Evolutionary conservation across 495 filamentous ascomycete species (phyloP).

Genomic region (Daldinia childiae): DNA sequence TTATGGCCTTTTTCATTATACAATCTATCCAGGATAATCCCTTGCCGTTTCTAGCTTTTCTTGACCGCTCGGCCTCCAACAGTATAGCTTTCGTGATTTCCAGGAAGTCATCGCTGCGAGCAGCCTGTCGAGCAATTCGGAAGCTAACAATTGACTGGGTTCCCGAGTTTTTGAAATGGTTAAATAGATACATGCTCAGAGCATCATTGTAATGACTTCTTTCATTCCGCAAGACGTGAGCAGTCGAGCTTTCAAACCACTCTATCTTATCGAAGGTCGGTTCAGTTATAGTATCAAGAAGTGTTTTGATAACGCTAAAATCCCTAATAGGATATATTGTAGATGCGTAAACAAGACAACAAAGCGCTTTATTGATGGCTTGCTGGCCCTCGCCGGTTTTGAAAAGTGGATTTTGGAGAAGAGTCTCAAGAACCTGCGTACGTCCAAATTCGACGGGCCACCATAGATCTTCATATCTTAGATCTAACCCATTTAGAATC

Average conservation of each 20-base stretch:
- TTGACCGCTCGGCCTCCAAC: neutral
- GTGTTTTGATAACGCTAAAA: neutral
- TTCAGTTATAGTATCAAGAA: neutral
- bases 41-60: neutral
- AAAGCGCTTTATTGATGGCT: neutral
- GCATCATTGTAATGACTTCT: too few relatives aligned
- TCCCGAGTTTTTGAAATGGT: neutral
- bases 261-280: neutral
- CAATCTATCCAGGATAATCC: neutral
- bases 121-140: neutral
- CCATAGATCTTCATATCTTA: neutral
- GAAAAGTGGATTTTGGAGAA: neutral
- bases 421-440: neutral
- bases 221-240: neutral
- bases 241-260: neutral
- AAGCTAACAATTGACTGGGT: neutral
- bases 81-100: neutral
- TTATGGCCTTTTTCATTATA: neutral
- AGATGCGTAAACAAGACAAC: neutral
- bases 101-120: neutral
- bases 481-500: neutral
- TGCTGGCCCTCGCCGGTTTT: neutral
- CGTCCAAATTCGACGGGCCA: neutral
- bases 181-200: neutral
- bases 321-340: neutral